phyloP scores from a whole-genome alignment of 495 filamentous ascomycete genomes.

The Neurospora tetraspora region DNA sequence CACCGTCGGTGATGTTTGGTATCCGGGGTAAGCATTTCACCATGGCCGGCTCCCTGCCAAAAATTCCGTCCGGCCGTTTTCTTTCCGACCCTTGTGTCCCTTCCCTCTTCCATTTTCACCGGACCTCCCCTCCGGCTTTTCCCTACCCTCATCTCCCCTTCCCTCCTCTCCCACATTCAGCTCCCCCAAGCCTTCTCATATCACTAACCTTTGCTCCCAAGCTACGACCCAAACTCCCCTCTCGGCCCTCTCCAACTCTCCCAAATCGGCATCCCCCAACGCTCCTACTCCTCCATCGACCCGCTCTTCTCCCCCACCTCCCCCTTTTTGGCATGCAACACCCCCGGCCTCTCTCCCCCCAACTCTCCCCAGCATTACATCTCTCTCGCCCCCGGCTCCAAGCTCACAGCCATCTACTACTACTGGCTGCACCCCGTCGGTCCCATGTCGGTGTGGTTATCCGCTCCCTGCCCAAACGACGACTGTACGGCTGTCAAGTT shows the following conservation, averaged over 20 bases:
- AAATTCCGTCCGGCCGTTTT: too few relatives aligned
- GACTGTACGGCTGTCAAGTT: too few relatives aligned
- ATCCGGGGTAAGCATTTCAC: slow-evolving; percentile 38
- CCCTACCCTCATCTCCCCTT: too few relatives aligned
- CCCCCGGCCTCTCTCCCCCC: slow-evolving; percentile 29
- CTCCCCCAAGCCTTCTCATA: too few relatives aligned
- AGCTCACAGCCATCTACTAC: slow-evolving; percentile 38
- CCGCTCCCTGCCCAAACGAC: background rate
- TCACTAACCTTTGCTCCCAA: too few relatives aligned
- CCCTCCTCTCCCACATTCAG: too few relatives aligned
- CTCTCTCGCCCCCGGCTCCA: slow-evolving; percentile 31
- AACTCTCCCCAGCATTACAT: slow-evolving; percentile 19
- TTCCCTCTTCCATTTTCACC: too few relatives aligned
- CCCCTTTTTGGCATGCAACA: slow-evolving; percentile 33
- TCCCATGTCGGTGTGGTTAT: slow-evolving; percentile 39
- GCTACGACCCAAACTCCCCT: slow-evolving; percentile 29
- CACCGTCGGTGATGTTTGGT: slow-evolving; percentile 40
- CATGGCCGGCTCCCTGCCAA: too few relatives aligned
- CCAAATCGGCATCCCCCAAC: slow-evolving; percentile 35
- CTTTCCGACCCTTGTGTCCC: too few relatives aligned
- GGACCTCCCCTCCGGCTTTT: too few relatives aligned
- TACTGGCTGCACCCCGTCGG: slow-evolving; percentile 46
- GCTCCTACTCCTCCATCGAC: slow-evolving; percentile 34
- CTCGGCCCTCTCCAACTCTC: slow-evolving; percentile 23
- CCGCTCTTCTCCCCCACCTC: slow-evolving; percentile 32